Conservation (phyloP, 148 eudicot species). For the Amaranthus cruentus region DNA sequence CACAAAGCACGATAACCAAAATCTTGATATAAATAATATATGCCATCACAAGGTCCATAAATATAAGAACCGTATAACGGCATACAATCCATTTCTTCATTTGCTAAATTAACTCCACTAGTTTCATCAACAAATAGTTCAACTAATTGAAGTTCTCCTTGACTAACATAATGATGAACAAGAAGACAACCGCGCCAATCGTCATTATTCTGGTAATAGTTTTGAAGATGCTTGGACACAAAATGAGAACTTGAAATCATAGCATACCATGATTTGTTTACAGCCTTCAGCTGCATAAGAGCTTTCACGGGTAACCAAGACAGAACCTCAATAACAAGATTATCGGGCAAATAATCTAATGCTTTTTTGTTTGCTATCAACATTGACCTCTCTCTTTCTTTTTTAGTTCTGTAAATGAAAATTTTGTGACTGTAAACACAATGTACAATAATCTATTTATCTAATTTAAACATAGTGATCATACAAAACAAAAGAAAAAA, state of each 20-base stretch:
- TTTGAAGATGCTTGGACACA: slow-evolving; percentile 2
- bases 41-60: slow-evolving; percentile 4
- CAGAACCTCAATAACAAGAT: neutral
- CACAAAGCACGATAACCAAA: neutral
- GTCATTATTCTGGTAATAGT: neutral
- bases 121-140: neutral
- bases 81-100: neutral
- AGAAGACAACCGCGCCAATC: neutral
- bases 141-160: neutral
- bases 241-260: neutral
- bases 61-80: neutral
- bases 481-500: no score
- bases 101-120: no score
- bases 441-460: no score
- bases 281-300: neutral
- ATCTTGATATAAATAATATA: neutral
- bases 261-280: slow-evolving; percentile 10
- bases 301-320: slow-evolving; percentile 9
- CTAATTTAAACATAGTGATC: no score
- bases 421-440: no score
- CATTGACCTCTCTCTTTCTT: neutral
- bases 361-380: neutral
- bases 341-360: neutral
- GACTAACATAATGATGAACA: no score
- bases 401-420: neutral